Conservation (phyloP, 345 rosid species). For the Lenwebbia sp. region DNA sequence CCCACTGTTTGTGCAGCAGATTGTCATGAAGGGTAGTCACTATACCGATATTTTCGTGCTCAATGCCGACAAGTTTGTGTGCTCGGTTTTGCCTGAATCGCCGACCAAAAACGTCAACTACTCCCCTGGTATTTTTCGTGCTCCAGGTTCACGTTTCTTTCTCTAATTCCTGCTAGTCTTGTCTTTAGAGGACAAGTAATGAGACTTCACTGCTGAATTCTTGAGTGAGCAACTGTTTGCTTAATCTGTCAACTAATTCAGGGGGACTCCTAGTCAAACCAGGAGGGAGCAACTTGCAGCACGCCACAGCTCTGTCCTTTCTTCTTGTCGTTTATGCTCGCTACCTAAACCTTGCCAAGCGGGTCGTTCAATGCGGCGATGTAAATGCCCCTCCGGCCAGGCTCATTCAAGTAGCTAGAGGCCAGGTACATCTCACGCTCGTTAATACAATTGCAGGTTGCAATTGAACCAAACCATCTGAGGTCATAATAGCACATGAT, state of each 20-base stretch:
- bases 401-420: conserved; percentile 22
- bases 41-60: conserved; percentile 6
- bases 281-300: conserved; percentile 43
- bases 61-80: conserved; percentile 26
- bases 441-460: neutral
- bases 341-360: conserved; percentile 3
- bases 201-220: neutral
- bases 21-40: neutral
- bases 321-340: conserved; percentile 37
- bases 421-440: conserved; percentile 17
- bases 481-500: neutral
- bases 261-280: conserved; percentile 46
- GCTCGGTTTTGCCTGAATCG: conserved; percentile 45
- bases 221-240: neutral
- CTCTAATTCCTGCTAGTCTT: neutral
- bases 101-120: conserved; percentile 30
- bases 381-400: conserved; percentile 9
- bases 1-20: conserved; percentile 3
- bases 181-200: neutral
- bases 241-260: neutral
- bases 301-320: conserved; percentile 28
- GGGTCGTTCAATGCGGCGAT: conserved; percentile 18
- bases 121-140: conserved; percentile 25
- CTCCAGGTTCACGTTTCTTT: neutral
- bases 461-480: neutral